These are phyloP conservation scores for Tetrapisispora fleetii DNA, from an alignment of 805 yeast genomes.

Conservation along the genomic window DNA sequence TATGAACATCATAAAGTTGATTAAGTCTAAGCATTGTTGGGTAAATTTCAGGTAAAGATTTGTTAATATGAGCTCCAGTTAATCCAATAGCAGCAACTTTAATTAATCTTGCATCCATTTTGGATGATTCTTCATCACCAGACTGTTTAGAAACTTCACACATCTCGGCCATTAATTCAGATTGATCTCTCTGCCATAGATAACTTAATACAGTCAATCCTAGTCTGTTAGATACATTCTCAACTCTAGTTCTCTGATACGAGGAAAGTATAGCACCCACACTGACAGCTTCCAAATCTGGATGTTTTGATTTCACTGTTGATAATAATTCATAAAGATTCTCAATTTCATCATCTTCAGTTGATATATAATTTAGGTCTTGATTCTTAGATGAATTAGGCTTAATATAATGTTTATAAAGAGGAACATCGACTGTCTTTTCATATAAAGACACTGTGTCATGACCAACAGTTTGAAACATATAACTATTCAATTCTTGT, in stretches of 20 bases:
- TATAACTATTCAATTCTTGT: slow-evolving; percentile 83
- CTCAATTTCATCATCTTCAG: slow-evolving; percentile 78
- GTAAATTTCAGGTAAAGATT: slow-evolving; percentile 49
- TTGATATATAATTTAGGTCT: slow-evolving; percentile 55
- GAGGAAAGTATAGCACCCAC: slow-evolving; percentile 94
- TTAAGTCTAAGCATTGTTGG: slow-evolving; percentile 52
- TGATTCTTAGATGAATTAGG: slow-evolving; percentile 54
- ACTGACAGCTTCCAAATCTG: slow-evolving; percentile 75
- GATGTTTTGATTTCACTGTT: slow-evolving; percentile 42
- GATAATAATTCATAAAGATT: slow-evolving; percentile 53
- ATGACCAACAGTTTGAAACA: slow-evolving; percentile 97
- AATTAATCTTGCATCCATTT: slow-evolving; percentile 69
- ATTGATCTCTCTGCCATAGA: slow-evolving; percentile 86
- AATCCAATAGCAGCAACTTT: slow-evolving; percentile 94
- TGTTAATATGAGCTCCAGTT: slow-evolving; percentile 54
- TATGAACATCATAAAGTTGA: slow-evolving; percentile 65
- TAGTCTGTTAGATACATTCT: slow-evolving; percentile 71
- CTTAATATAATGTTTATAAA: slow-evolving; percentile 56
- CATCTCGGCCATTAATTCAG: slow-evolving; percentile 75
- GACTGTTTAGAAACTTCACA: slow-evolving; percentile 31
- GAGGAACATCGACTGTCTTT: slow-evolving; percentile 68
- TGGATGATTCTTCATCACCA: slow-evolving; percentile 3
- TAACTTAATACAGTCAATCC: slow-evolving; percentile 63
- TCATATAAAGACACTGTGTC: slow-evolving; percentile 57
- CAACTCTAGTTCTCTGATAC: slow-evolving; percentile 92